Conservation (phyloP, 257 asterid genomes). For the Prunella vulgaris region DNA sequence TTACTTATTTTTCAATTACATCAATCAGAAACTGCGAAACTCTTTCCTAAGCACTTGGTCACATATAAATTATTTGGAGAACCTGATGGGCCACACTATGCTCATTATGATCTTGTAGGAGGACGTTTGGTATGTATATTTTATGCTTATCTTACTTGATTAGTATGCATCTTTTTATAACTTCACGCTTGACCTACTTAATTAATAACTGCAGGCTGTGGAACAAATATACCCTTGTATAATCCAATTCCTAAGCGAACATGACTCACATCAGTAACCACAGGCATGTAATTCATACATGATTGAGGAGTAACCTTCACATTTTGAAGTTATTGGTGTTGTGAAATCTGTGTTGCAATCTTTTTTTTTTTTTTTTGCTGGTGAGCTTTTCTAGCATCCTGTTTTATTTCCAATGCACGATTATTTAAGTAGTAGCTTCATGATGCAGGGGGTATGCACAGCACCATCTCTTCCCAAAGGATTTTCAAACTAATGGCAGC, state of each 20-base stretch:
- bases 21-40: slow-evolving; percentile 69
- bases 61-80: slow-evolving; percentile 79
- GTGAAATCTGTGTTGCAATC: not conserved
- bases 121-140: slow-evolving; percentile 63
- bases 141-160: not conserved
- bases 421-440: not conserved
- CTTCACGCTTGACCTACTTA: slow-evolving; percentile 4
- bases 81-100: slow-evolving; percentile 84
- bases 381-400: slow-evolving; percentile 19
- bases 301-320: slow-evolving; percentile 12
- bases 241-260: slow-evolving; percentile 52
- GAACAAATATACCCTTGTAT: slow-evolving; percentile 74
- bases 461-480: slow-evolving; percentile 5
- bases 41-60: slow-evolving; percentile 66
- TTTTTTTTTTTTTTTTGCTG: slow-evolving; percentile 9
- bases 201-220: slow-evolving; percentile 55
- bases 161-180: not conserved
- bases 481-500: not conserved
- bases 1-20: slow-evolving; percentile 12
- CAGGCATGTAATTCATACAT: not conserved
- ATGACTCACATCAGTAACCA: slow-evolving; percentile 35
- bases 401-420: not conserved
- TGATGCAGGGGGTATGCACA: slow-evolving; percentile 12
- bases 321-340: not conserved
- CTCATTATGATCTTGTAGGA: slow-evolving; percentile 97